A percentile compares a stretch with the other conserved stretches of the same genome.
Evolutionary conservation across 1,284 basidiomycete species (phyloP).

Genomic region (Xerocomus minutiporus): DNA sequence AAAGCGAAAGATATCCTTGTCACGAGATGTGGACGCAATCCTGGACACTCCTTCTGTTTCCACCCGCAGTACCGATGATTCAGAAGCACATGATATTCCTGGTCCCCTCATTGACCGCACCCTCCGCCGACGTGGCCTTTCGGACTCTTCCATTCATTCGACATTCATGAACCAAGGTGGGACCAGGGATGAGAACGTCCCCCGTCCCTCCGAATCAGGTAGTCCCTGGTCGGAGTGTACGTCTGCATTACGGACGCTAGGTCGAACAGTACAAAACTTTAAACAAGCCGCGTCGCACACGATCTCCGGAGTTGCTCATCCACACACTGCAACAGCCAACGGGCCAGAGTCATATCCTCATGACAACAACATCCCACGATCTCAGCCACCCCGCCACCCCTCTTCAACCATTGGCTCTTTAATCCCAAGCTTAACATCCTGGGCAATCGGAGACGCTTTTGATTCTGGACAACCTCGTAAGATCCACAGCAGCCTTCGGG

Average conservation of each 20-base stretch:
- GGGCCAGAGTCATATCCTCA: neutral
- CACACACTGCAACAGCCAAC: neutral
- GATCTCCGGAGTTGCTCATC: slow-evolving; percentile 23
- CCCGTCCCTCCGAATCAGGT: slow-evolving; percentile 1
- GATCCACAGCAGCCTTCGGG: slow-evolving; percentile 7
- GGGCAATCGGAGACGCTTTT: slow-evolving; percentile 21
- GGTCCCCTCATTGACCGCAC: slow-evolving; percentile 59
- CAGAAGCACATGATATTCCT: slow-evolving; percentile 36
- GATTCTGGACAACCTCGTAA: slow-evolving; percentile 14
- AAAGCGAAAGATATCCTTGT: slow-evolving; percentile 39
- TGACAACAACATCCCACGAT: slow-evolving; percentile 5
- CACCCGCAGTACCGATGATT: slow-evolving; percentile 24
- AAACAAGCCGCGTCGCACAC: slow-evolving; percentile 34
- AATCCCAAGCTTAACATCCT: slow-evolving; percentile 35
- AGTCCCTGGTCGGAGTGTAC: slow-evolving; percentile 18
- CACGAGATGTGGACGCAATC: slow-evolving; percentile 72
- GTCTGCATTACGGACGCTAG: slow-evolving; percentile 33
- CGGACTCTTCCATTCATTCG: slow-evolving; percentile 86
- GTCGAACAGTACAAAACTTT: slow-evolving; percentile 32
- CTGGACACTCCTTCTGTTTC: slow-evolving; percentile 52
- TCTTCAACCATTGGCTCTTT: slow-evolving; percentile 31
- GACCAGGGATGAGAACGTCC: slow-evolving; percentile 13
- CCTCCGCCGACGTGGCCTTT: slow-evolving; percentile 74
- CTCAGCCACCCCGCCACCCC: slow-evolving; percentile 20
- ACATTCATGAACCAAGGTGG: slow-evolving; percentile 60